Evolutionary conservation across 257 asterid species (phyloP).

Genomic region (Gardenia jasminoides): DNA sequence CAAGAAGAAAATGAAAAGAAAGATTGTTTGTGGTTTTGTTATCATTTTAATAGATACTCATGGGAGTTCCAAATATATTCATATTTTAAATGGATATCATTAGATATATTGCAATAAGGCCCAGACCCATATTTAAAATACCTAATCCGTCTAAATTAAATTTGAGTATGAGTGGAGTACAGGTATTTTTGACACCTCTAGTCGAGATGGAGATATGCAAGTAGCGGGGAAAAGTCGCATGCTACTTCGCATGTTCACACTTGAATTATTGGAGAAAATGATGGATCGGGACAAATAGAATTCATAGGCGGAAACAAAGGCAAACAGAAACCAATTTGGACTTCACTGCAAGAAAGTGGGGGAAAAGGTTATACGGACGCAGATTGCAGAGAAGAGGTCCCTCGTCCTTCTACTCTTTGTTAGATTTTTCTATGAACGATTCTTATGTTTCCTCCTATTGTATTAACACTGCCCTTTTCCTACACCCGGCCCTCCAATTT

Average conservation of each 20-base stretch:
- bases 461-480: not conserved
- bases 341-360: not conserved
- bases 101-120: too few species aligned
- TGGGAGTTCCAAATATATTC: too few species aligned
- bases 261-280: not conserved
- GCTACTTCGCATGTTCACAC: not conserved
- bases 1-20: too few species aligned
- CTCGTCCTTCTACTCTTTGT: not conserved
- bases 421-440: not conserved
- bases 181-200: too few species aligned
- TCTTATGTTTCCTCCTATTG: not conserved
- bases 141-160: too few species aligned
- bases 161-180: too few species aligned
- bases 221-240: not conserved
- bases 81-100: too few species aligned
- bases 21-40: too few species aligned
- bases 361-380: not conserved
- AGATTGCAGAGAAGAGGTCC: conserved; percentile 4
- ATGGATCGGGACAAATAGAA: conserved; percentile 7
- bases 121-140: too few species aligned
- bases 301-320: not conserved
- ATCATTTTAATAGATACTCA: too few species aligned
- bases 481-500: not conserved
- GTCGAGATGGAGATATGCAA: not conserved
- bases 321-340: conserved; percentile 3